Base-by-base conservation (phyloP, 306 rosid genomes). In the Urtica urens region DNA sequence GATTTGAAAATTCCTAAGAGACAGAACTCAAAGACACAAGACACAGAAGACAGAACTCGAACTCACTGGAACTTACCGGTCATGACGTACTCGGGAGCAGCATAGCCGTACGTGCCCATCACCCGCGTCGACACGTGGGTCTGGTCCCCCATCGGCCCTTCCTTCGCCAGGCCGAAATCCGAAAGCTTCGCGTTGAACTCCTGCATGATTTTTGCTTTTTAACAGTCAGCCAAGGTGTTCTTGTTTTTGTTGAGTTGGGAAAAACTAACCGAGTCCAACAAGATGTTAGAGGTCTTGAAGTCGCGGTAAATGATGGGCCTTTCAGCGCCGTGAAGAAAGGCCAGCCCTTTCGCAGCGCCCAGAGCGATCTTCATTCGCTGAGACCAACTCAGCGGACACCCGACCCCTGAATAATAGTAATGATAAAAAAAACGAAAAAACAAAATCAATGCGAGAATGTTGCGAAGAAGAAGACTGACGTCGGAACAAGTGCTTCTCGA, bases 61-160 rank as follows among this genome's bases (percentile, higher is more conserved):
- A 15, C n/a, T 28, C 10, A 34, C 26, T 47, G 38, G 34, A 58
- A 73, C 96, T 72, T 73, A 86, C 96, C 96, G 49, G 96, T 86
- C 96, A 86, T 86, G 51, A 86, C 79, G 60, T 86, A 86, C 74
- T 86, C 96, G 0, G 96, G 96, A 26, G 96, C 96, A 60, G 93
- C 93, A 68, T 86, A 86, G 60, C 96, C 96, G 26, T 86, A 82
- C 13, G 96, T 86, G 40, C 96, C 96, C 96, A 86, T 86, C 68
- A 86, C 96, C 53, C 96, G 67, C 37, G 96, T 86, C 57, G 96
- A 86, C 62, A 86, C 96, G 68, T 86, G 96, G 66, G 96, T 86
- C 68, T 86, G 96, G 63, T 86, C 96, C 25, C 96, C 96, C 83
- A 86, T 79, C 1, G 96, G 96, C 28, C 96, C 96, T 69, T 86